Evolutionary conservation across 345 rosid genomes (phyloP).

Genomic region (Syzygium aqueum): DNA sequence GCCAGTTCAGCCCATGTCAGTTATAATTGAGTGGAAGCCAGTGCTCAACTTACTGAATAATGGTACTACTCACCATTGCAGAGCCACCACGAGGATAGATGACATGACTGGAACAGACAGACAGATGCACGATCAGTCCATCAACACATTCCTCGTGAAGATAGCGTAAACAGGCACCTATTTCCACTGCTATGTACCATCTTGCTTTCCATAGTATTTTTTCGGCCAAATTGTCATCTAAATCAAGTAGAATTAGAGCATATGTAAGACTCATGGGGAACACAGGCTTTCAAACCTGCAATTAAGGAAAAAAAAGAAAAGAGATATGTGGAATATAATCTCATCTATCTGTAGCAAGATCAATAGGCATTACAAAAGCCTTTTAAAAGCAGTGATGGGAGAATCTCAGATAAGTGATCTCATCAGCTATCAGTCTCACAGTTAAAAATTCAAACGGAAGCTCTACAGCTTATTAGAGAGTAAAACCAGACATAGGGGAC

Average conservation of each 20-base stretch:
- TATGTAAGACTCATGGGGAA: neutral
- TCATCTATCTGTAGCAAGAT: neutral
- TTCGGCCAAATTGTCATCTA: constrained; percentile 21
- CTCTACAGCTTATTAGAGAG: neutral
- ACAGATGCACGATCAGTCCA: constrained; percentile 34
- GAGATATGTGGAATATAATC: neutral
- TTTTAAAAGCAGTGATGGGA: neutral
- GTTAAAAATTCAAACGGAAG: neutral
- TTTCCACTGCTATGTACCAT: constrained; percentile 36
- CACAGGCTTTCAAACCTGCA: neutral
- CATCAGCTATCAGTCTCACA: neutral
- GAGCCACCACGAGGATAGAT: constrained; percentile 13
- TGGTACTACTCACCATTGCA: constrained; percentile 17
- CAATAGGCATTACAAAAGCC: neutral
- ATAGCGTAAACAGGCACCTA: constrained; percentile 33
- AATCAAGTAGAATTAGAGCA: neutral
- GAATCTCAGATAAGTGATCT: neutral
- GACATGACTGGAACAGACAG: constrained; percentile 22
- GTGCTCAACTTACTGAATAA: neutral
- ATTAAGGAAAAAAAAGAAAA: neutral
- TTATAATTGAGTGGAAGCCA: neutral
- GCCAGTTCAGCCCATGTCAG: neutral
- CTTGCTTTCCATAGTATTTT: constrained; percentile 37
- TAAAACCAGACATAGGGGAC: neutral
- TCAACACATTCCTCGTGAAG: constrained; percentile 45